A percentile compares a stretch with the other conserved stretches of the same genome.
These are phyloP conservation scores for Arctium minus DNA, from an alignment of 129 eudicot species.

Conservation along the genomic window DNA sequence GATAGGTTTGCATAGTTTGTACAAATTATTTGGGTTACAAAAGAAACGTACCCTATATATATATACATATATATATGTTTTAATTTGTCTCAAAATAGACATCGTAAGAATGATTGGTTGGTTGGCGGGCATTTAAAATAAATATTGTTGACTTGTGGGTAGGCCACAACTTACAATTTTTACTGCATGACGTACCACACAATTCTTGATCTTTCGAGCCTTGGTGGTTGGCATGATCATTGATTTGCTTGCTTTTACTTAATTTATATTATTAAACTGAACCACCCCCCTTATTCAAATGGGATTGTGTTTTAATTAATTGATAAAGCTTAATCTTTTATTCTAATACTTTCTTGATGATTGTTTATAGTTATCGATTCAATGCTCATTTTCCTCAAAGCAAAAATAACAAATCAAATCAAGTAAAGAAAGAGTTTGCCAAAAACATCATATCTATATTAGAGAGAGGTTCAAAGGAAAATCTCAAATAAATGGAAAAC, in stretches of 20 bases:
- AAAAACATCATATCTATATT: too few relatives aligned
- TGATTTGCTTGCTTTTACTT: neutral
- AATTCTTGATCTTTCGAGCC: neutral
- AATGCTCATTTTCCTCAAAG: neutral
- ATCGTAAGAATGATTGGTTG: conserved; percentile 1
- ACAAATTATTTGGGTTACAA: too few relatives aligned
- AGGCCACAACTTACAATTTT: neutral
- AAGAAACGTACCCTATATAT: too few relatives aligned
- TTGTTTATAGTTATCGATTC: conserved; percentile 15
- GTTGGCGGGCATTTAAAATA: conserved; percentile 21
- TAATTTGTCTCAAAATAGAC: too few relatives aligned
- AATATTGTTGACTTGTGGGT: conserved; percentile 22
- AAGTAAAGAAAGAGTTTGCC: neutral
- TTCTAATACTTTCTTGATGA: neutral
- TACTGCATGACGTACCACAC: neutral
- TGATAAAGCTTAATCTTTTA: neutral
- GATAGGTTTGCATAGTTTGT: too few relatives aligned
- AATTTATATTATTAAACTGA: too few relatives aligned
- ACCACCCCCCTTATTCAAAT: neutral
- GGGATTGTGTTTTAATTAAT: conserved; percentile 10
- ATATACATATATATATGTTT: too few relatives aligned
- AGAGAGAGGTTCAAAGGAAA: too few relatives aligned
- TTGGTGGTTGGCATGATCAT: conserved; percentile 33
- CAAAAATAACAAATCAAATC: neutral
- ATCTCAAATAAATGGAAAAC: too few relatives aligned